Conservation (phyloP, 768 basidiomycete species). For the Termitomyces sp. region DNA sequence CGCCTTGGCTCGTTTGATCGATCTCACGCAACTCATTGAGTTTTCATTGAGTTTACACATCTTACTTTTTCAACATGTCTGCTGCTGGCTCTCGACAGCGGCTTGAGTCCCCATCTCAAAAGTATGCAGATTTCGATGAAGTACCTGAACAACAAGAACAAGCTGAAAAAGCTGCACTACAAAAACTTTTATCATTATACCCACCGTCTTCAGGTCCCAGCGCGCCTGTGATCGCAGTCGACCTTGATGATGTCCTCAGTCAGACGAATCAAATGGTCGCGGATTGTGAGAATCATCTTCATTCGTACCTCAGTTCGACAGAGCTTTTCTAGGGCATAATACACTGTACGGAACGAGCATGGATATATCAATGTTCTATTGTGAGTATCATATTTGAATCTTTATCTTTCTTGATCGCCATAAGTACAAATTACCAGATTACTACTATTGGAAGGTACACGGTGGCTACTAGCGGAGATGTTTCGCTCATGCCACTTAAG, state of each 20-base stretch:
- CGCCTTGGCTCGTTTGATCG: background rate
- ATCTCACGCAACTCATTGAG: background rate
- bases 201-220: slow-evolving; percentile 16
- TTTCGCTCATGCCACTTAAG: slow-evolving; percentile 17
- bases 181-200: slow-evolving; percentile 13
- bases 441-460: slow-evolving; percentile 70
- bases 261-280: slow-evolving; percentile 55
- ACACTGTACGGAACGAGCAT: slow-evolving; percentile 51
- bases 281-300: slow-evolving; percentile 37
- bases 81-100: slow-evolving; percentile 20
- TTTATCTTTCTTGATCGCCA: background rate
- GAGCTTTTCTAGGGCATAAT: slow-evolving; percentile 54
- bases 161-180: slow-evolving; percentile 22
- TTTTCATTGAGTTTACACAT: slow-evolving; percentile 6
- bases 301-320: background rate
- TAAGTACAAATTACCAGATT: slow-evolving; percentile 33
- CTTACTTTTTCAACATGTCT: slow-evolving; percentile 18
- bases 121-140: slow-evolving; percentile 3
- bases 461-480: background rate
- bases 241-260: slow-evolving; percentile 64
- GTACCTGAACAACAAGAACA: slow-evolving; percentile 9
- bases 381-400: slow-evolving; percentile 26
- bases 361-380: slow-evolving; percentile 52
- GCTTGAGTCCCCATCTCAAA: slow-evolving; percentile 9
- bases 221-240: slow-evolving; percentile 50